phyloP scores from a whole-genome alignment of 257 asterid species.

The Asclepias syriaca region DNA sequence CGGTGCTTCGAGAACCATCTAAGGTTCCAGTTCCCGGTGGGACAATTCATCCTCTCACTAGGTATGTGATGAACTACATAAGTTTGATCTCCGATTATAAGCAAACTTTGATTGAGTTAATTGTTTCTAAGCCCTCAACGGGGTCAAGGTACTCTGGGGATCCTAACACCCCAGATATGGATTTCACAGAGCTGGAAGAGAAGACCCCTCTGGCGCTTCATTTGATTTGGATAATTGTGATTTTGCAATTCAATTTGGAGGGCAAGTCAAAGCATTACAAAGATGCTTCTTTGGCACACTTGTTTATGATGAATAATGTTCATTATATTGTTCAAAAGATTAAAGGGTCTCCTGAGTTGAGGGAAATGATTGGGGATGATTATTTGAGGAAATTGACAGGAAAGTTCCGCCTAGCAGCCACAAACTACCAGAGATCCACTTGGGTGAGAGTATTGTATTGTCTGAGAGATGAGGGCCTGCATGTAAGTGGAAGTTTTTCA shows the following conservation, averaged over 20 bases:
- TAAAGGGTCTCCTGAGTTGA: conserved; percentile 65
- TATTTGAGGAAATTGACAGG: conserved; percentile 56
- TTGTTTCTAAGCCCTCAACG: conserved; percentile 63
- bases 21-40: conserved; percentile 84
- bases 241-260: conserved; percentile 74
- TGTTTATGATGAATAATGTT: conserved; percentile 89
- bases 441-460: conserved; percentile 77
- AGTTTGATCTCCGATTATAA: conserved; percentile 79
- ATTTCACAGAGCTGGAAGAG: conserved; percentile 57
- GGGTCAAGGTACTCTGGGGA: conserved; percentile 63
- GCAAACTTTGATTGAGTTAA: conserved; percentile 55
- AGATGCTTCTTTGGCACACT: conserved; percentile 71
- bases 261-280: conserved; percentile 69
- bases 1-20: conserved; percentile 77
- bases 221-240: conserved; percentile 71
- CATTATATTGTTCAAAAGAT: conserved; percentile 80
- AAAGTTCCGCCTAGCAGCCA: conserved; percentile 58
- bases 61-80: conserved; percentile 88
- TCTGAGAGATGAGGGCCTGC: conserved; percentile 86
- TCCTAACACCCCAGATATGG: conserved; percentile 67
- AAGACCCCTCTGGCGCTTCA: conserved; percentile 64
- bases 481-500: conserved; percentile 70
- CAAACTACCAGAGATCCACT: conserved; percentile 66
- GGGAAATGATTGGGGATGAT: conserved; percentile 83
- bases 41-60: conserved; percentile 80